Evolutionary conservation across 2,329 filamentous ascomycete genomes (phyloP), one percentile per base, ranked within the genome.

Genomic region (Chaetothyriales sp.): DNA sequence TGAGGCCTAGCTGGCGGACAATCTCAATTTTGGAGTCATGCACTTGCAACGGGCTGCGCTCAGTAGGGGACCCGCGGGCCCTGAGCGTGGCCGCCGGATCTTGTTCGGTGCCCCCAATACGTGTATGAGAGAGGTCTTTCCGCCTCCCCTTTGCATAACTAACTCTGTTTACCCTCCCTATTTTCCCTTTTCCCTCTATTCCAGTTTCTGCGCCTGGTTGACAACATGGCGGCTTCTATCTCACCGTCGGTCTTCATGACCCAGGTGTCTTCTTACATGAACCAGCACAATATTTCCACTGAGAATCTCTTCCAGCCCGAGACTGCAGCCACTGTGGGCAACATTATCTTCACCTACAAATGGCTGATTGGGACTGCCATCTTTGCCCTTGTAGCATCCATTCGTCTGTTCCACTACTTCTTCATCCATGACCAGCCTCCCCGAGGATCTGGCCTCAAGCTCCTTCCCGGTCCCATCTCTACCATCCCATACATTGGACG

Each of bases 351-450:
- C 3, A 60, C 56, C 49, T 58, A 61, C 59, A 61, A 61, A 46
- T 61, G 59, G 59, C 58, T 60, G 53, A 61, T 61, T 50, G 59
- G 59, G 20, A 61, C 54, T 18, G 53, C 48, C 45, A 58, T 61
- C 50, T 61, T 61, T 47, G 46, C 58, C 44, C 55, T 61, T 10
- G 56, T 59, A 9, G 54, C 56, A 29, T 43, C 53, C 6, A 56
- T 59, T 43, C 59, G 59, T 46, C 43, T 60, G 29, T 55, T 98
- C 51, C 56, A 55, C 45, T 61, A 61, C 52, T 54, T 54, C 22
- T 51, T 52, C 48, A 53, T 57, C n/a, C 50, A 55, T 44, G 59
- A 61, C 48, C 51, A 53, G 29, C 59, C 59, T 50, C 59, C 59
- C 4, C 47, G 50, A 22, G 52, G 52, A n/a, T 57, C 58, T 47